Base-by-base conservation (phyloP, 75 land plant species). In the Cupressus sempervirens region DNA sequence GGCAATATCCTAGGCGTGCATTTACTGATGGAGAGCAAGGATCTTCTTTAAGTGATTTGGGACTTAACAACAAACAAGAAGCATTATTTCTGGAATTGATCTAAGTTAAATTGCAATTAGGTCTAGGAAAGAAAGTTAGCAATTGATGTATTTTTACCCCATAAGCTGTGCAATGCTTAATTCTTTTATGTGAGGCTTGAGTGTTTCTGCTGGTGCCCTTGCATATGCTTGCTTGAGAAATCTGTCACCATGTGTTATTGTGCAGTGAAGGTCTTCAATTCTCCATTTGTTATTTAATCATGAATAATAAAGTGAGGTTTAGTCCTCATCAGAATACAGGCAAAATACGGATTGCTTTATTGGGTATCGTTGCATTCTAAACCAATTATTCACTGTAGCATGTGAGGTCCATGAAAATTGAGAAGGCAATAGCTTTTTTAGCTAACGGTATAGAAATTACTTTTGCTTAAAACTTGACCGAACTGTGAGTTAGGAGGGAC, bases 21-120 rank as follows among this genome's bases (percentile, higher is more conserved):
- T 96, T 95, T 79, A 91, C 90, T 73, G 95, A 88, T 84, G 93
- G 86, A 70, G 98, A 95, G 72, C 89, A 90, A 76, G 84, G 67
- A 34, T 48, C 81, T 75, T 87, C 95, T 16, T 85, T 96, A 67
- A 88, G 84, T 65, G 93, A 91, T 36, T 89, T 96, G 32, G 98
- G 98, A 10, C 83, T 96, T 12, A 91, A 88, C 54, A 93, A 91
- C 92, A 96, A 94, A 84, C 98, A 96, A 77, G 98, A 96, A 90
- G 95, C 93, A n/a, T 86, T 96, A 76, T 93, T 87, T 84, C 84
- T 96, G 85, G 98, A 96, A 88, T 80, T 87, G 82, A 88, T 93
- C 20, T 95, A 40, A 79, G 4, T n/a, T 4, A 26, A 11, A n/a
- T 76, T 45, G 46, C 30, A 26, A 12, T 43, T 45, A 79, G 45